Percentiles rank a stretch among this genome's conserved stretches.
These are phyloP conservation scores for Ophiobolus disseminans DNA, from an alignment of 2,329 filamentous ascomycete species.

Conservation along the genomic window DNA sequence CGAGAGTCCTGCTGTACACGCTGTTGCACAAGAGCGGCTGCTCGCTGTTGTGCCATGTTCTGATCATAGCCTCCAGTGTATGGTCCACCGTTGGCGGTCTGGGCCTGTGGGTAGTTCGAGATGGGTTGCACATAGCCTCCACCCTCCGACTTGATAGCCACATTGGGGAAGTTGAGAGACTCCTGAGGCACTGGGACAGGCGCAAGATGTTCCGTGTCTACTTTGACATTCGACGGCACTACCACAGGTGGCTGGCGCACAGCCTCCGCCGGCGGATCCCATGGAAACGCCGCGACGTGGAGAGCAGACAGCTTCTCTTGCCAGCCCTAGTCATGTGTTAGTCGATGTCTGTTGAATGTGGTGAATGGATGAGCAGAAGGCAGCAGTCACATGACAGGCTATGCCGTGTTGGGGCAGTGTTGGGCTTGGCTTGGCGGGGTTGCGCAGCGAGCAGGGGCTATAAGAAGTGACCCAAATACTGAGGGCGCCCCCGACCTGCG, in stretches of 20 bases:
- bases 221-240: conserved; percentile 51
- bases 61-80: conserved; percentile 41
- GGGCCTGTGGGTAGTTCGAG: conserved; percentile 34
- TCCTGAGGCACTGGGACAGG: conserved; percentile 38
- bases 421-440: conserved; percentile 45
- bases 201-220: conserved; percentile 42
- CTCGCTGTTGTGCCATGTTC: conserved; percentile 62
- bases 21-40: conserved; percentile 55
- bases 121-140: conserved; percentile 41
- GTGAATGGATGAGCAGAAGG: conserved; percentile 10
- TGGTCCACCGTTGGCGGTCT: conserved; percentile 45
- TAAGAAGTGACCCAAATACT: conserved; percentile 58
- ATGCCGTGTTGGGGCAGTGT: conserved; percentile 44
- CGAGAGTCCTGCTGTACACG: conserved; percentile 36
- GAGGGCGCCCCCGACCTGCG: conserved; percentile 48
- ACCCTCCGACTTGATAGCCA: conserved; percentile 61
- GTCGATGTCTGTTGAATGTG: conserved; percentile 10
- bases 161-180: conserved; percentile 40
- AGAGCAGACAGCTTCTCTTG: conserved; percentile 87
- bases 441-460: conserved; percentile 51
- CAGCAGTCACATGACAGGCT: conserved; percentile 45
- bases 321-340: conserved; percentile 73
- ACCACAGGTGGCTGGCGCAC: conserved; percentile 56
- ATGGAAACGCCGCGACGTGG: conserved; percentile 87
- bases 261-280: conserved; percentile 77